phyloP scores from a whole-genome alignment of 441 rosid species.

The Erodium trifolium region DNA sequence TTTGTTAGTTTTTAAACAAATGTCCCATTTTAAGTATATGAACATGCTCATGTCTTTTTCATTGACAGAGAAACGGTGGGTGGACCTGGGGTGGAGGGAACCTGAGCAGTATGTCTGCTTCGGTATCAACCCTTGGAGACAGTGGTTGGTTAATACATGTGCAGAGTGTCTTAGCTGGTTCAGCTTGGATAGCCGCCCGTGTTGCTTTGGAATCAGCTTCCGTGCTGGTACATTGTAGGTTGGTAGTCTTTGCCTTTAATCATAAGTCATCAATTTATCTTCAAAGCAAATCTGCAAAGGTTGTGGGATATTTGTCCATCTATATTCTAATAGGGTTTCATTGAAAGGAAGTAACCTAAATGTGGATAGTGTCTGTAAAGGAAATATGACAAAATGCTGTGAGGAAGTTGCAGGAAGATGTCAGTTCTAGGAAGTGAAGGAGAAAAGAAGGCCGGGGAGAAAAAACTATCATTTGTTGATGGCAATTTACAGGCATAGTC shows the following conservation, averaged over 20 bases:
- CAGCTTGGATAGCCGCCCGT: constrained; percentile 98
- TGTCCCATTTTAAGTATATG: constrained; percentile 2
- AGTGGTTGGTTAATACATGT: constrained; percentile 98
- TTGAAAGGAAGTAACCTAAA: no score
- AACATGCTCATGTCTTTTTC: constrained; percentile 22
- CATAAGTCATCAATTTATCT: background rate
- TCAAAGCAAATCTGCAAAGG: no score
- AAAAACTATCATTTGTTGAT: background rate
- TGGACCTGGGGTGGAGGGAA: constrained; percentile 99
- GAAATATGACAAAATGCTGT: no score
- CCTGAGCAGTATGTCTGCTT: constrained; percentile 99
- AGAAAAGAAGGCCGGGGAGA: background rate
- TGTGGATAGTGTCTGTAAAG: no score
- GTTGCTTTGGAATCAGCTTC: constrained; percentile 91
- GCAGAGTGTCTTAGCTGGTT: constrained; percentile 94
- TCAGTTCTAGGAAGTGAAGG: background rate
- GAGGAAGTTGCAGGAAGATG: background rate
- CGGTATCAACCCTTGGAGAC: constrained; percentile 95
- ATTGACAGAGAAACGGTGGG: constrained; percentile 87
- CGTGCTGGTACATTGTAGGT: constrained; percentile 99
- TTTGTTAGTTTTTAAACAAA: background rate
- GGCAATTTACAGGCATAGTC: background rate
- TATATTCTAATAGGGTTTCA: no score
- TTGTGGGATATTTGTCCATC: no score
- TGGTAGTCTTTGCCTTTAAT: constrained; percentile 17